Conservation (phyloP, 225 moss, liverwort and hornwort species). For the Rhytidiadelphus loreus region DNA sequence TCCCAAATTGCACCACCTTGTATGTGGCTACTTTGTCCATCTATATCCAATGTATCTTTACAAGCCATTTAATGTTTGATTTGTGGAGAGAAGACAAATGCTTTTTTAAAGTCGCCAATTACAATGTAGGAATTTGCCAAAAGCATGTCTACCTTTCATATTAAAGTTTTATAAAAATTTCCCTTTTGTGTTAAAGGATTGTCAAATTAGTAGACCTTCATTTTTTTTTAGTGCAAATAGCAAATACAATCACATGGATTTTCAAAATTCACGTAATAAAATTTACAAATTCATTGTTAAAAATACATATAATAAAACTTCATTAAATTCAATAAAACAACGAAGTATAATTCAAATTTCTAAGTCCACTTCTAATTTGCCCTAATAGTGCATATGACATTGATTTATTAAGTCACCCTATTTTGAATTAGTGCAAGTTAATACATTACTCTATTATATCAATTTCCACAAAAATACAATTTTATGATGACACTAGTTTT, state of each 20-base stretch:
- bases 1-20: fast-evolving
- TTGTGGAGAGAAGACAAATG: background rate
- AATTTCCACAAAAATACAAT: background rate
- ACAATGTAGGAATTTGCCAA: background rate
- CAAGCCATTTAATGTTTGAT: background rate
- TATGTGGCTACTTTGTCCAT: background rate
- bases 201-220: background rate
- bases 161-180: background rate
- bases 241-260: background rate
- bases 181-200: background rate
- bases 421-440: background rate
- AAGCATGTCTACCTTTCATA: background rate
- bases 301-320: background rate
- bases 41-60: background rate
- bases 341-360: background rate
- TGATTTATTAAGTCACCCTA: background rate
- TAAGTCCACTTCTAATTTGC: background rate
- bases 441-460: background rate
- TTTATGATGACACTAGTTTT: background rate
- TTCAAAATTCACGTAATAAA: background rate
- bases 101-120: background rate
- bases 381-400: background rate
- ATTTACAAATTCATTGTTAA: background rate
- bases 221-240: no score
- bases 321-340: background rate